A percentile compares a stretch with the other conserved stretches of the same genome.
Conservation (phyloP, 768 basidiomycete species). For the Termitomyces sp. region DNA sequence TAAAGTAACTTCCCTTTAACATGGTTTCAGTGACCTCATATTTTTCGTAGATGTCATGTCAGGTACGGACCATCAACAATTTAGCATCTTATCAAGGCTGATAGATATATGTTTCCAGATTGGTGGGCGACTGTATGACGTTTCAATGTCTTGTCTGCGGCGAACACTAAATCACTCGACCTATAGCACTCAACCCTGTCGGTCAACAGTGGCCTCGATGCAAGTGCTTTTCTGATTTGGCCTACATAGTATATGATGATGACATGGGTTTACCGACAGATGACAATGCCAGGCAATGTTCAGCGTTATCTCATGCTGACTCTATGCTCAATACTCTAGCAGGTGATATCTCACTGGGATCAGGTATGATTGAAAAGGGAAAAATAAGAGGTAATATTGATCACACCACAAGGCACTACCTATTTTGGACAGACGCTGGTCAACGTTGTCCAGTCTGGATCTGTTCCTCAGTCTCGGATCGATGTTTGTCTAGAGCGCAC, state of each 20-base stretch:
- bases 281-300: conserved; percentile 64
- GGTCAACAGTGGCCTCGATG: conserved; percentile 61
- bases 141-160: not conserved
- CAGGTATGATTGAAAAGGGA: conserved; percentile 32
- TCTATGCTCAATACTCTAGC: not conserved
- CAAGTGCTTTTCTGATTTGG: conserved; percentile 22
- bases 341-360: conserved; percentile 42
- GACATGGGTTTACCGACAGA: conserved; percentile 32
- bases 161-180: not conserved
- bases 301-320: not conserved
- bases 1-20: conserved; percentile 23
- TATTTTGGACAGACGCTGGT: conserved; percentile 64
- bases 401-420: conserved; percentile 26
- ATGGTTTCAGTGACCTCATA: not conserved
- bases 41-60: conserved; percentile 39
- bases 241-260: not conserved
- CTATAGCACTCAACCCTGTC: conserved; percentile 45
- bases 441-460: conserved; percentile 53
- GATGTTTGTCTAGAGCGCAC: conserved; percentile 29
- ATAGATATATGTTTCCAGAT: conserved; percentile 30
- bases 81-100: not conserved
- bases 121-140: conserved; percentile 56
- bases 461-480: conserved; percentile 55
- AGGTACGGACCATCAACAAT: conserved; percentile 21
- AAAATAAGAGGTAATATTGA: not conserved